Evolutionary conservation across 495 filamentous ascomycete genomes (phyloP).

Genomic region (Melanomma pulvis-pyrius): DNA sequence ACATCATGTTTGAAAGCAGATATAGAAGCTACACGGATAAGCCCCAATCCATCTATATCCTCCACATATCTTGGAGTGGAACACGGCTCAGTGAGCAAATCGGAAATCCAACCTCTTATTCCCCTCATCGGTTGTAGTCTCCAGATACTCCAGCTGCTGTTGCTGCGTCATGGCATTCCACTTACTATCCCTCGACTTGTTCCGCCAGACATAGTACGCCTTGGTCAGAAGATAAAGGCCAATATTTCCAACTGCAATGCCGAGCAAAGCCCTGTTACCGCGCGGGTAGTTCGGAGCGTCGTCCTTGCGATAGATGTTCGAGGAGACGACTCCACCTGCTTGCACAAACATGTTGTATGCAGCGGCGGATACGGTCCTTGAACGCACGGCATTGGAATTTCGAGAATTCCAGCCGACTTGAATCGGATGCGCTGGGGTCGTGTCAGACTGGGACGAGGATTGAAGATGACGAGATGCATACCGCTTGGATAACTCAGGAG

Average conservation of each 20-base stretch:
- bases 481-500: conserved; percentile 61
- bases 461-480: conserved; percentile 37
- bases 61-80: no score
- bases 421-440: conserved; percentile 26
- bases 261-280: conserved; percentile 25
- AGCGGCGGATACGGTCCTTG: conserved; percentile 44
- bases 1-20: no score
- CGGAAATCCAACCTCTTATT: conserved; percentile 24
- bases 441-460: conserved; percentile 1
- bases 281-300: conserved; percentile 32
- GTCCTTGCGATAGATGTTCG: conserved; percentile 50
- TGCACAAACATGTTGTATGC: conserved; percentile 81
- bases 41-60: no score
- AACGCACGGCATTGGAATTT: conserved; percentile 33
- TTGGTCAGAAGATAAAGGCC: conserved; percentile 24
- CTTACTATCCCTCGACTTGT: conserved; percentile 19
- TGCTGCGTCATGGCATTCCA: conserved; percentile 30
- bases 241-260: conserved; percentile 19
- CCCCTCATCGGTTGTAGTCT: conserved; percentile 25
- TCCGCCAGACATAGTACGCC: conserved; percentile 32
- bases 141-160: conserved; percentile 24
- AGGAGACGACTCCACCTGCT: conserved; percentile 61
- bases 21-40: no score
- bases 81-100: conserved; percentile 25
- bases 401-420: conserved; percentile 37